phyloP scores from a whole-genome alignment of 495 filamentous ascomycete genomes.

The Corynascus novoguineensis region DNA sequence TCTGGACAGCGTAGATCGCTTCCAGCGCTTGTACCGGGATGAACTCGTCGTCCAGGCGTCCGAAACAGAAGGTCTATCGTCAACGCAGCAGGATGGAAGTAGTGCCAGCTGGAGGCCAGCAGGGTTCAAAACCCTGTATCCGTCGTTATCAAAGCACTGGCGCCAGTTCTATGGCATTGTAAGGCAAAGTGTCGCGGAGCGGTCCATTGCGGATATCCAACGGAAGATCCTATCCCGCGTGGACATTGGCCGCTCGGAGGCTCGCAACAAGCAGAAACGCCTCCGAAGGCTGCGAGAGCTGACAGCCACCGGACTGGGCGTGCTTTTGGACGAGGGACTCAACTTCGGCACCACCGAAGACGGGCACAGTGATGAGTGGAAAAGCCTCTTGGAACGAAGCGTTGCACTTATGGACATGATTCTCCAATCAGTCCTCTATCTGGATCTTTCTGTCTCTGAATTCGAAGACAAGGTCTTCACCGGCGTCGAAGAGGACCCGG shows the following conservation, averaged over 20 bases:
- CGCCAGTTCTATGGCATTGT: constrained; percentile 76
- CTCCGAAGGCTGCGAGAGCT: constrained; percentile 65
- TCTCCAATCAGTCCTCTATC: constrained; percentile 51
- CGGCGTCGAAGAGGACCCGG: constrained; percentile 55
- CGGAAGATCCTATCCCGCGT: constrained; percentile 63
- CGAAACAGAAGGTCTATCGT: not conserved
- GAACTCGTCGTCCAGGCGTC: not conserved
- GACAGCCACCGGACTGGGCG: constrained; percentile 78
- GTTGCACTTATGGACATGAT: constrained; percentile 78
- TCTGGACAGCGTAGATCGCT: constrained; percentile 46
- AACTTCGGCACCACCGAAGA: constrained; percentile 50
- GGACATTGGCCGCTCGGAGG: constrained; percentile 61
- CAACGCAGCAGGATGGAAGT: not conserved
- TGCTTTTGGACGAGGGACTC: constrained; percentile 77
- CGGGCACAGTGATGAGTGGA: constrained; percentile 56
- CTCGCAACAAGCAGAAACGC: constrained; percentile 58
- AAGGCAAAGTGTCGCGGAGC: constrained; percentile 58
- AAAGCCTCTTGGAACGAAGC: constrained; percentile 60
- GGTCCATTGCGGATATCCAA: constrained; percentile 55
- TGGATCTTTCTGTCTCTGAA: constrained; percentile 53
- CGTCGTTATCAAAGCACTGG: constrained; percentile 53
- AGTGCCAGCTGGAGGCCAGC: not conserved
- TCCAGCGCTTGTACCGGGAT: constrained; percentile 29
- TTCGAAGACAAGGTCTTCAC: constrained; percentile 71
- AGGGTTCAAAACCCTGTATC: not conserved